Evolutionary conservation across 1,139 yeast species (phyloP).

Genomic region (Yamadazyma friedrichii): DNA sequence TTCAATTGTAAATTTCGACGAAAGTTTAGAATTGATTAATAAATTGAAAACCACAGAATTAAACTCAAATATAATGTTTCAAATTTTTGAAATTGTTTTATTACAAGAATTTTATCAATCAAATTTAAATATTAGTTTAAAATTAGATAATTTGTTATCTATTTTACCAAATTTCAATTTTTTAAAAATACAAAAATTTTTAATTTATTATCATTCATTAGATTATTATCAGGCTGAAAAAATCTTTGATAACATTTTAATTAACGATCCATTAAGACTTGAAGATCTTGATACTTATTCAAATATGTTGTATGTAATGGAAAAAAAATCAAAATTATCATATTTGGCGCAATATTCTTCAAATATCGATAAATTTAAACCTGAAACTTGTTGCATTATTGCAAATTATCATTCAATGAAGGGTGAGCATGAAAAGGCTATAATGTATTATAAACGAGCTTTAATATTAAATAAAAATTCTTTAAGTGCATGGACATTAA

Average conservation of each 20-base stretch:
- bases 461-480: constrained; percentile 77
- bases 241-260: constrained; percentile 72
- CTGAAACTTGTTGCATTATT: constrained; percentile 92
- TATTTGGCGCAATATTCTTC: constrained; percentile 84
- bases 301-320: constrained; percentile 92
- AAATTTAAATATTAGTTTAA: constrained; percentile 45
- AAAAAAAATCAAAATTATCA: constrained; percentile 79
- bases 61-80: constrained; percentile 50
- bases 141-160: constrained; percentile 44
- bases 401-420: constrained; percentile 93
- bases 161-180: constrained; percentile 73
- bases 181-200: constrained; percentile 75
- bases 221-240: constrained; percentile 80
- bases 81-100: constrained; percentile 66
- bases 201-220: constrained; percentile 74
- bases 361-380: constrained; percentile 80
- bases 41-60: constrained; percentile 31
- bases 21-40: constrained; percentile 49
- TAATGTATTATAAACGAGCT: constrained; percentile 89
- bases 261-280: constrained; percentile 79
- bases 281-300: constrained; percentile 93
- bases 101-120: constrained; percentile 81
- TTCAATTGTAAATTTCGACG: constrained; percentile 64
- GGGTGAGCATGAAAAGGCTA: constrained; percentile 93
- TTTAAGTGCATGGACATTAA: constrained; percentile 92